A percentile compares a stretch with the other conserved stretches of the same genome.
These are phyloP conservation scores for Yamadazyma kanchanaburiensis DNA, from an alignment of 1,139 yeast species.

Conservation along the genomic window DNA sequence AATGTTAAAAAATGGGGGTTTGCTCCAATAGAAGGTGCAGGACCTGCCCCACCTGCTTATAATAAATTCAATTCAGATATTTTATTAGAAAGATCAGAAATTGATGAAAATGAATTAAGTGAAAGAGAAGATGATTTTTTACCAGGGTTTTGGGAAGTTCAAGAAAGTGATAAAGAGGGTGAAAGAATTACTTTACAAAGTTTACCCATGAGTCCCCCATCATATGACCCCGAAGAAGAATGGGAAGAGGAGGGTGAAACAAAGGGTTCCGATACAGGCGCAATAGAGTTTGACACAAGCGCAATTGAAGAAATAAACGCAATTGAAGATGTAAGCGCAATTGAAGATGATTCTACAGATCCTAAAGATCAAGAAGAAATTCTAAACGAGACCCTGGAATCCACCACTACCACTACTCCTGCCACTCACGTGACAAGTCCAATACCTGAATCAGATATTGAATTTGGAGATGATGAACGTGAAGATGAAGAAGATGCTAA, in stretches of 20 bases:
- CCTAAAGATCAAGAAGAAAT: no score
- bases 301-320: no score
- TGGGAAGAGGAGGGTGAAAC: slow-evolving; percentile 5
- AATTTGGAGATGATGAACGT: no score
- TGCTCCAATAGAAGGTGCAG: slow-evolving; percentile 57
- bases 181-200: slow-evolving; percentile 43
- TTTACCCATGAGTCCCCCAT: slow-evolving; percentile 34
- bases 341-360: no score
- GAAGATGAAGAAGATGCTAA: no score
- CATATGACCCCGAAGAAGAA: slow-evolving; percentile 18
- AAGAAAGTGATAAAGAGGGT: slow-evolving; percentile 13
- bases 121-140: slow-evolving; percentile 52
- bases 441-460: no score
- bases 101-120: slow-evolving; percentile 46
- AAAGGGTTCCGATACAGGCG: not conserved
- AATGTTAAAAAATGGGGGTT: slow-evolving; percentile 66
- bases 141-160: slow-evolving; percentile 51
- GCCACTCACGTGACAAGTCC: no score
- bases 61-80: slow-evolving; percentile 54
- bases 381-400: no score
- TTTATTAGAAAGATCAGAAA: slow-evolving; percentile 51
- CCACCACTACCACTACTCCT: no score
- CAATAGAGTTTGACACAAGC: no score
- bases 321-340: no score
- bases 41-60: slow-evolving; percentile 64